Percentiles rank a stretch among this genome's conserved stretches.
phyloP scores from a whole-genome alignment of 177 flowering plant species.

The Telopea speciosissima region DNA sequence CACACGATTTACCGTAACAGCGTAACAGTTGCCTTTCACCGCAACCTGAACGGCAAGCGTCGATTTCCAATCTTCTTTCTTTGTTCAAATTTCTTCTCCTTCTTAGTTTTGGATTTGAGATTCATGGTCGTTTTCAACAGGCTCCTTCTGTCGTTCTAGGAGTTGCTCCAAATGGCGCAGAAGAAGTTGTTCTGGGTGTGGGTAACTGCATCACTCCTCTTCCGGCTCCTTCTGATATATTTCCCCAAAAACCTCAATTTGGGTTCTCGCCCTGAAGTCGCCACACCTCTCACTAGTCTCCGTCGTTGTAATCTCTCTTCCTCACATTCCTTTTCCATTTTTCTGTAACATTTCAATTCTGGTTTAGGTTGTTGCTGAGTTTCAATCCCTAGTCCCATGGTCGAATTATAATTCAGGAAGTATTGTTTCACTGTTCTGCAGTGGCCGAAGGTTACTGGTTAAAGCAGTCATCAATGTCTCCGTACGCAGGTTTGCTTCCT shows the following conservation, averaged over 20 bases:
- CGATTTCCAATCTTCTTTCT: too few species aligned
- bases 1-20: too few species aligned
- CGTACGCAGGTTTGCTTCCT: slow-evolving; percentile 66
- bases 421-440: slow-evolving; percentile 23
- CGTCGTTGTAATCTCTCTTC: slow-evolving; percentile 67
- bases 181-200: slow-evolving; percentile 55
- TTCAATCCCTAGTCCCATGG: neutral
- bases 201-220: slow-evolving; percentile 41
- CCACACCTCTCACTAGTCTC: slow-evolving; percentile 93
- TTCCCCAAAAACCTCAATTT: slow-evolving; percentile 57
- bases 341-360: neutral
- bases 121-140: too few species aligned
- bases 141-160: neutral
- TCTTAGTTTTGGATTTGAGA: too few species aligned
- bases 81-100: too few species aligned
- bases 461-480: slow-evolving; percentile 82
- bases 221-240: slow-evolving; percentile 52
- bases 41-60: too few species aligned
- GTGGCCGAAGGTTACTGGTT: slow-evolving; percentile 99
- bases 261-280: slow-evolving; percentile 80
- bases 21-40: too few species aligned
- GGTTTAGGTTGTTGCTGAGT: neutral
- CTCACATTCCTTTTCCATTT: neutral
- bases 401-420: neutral
- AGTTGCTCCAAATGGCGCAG: slow-evolving; percentile 15